Base-by-base conservation (phyloP, 805 yeast species). In the Saccharomycopsis sp. region DNA sequence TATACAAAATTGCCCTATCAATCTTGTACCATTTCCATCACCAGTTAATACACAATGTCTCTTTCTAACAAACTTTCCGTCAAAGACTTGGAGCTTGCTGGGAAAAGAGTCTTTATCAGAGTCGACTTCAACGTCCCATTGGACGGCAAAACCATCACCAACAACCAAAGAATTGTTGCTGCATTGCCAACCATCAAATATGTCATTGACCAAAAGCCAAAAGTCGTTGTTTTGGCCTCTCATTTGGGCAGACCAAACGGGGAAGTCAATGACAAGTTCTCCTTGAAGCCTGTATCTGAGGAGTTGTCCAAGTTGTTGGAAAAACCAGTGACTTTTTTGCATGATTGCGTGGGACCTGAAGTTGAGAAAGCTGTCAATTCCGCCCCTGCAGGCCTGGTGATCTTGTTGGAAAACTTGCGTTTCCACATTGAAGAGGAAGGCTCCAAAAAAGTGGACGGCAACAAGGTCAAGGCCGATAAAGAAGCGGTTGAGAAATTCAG, bases 211-310 rank as follows among this genome's bases (percentile, higher is more conserved):
- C 80, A 89, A 54, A 75, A 82, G 59, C 95, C 99, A 61, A 86
- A 81, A 74, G 85, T 77, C 53, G 80, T 92, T 53, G 71, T 92
- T 54, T 76, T 92, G 56, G 97, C 96, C 52, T 88, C 97, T 48
- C 99, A 92, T 66, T 75, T 92, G 64, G 99, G 99, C 61, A 87
- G 99, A 73, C 99, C 99, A 67, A 92, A 92, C 64, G 99, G 99
- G 63, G 87, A 85, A 69, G 73, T 62, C 49, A 75, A 68, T 58
- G 80, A 71, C 38, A 92, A 92, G 70, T 89, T 75, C 77, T 87
- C 96, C 38, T 73, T 92, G 59, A 79, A 80, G 60, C 98, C 98
- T 53, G 94, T 92, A 56, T 88, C 95, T 50, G 75, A 71, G 46
- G 99, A 92, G 72, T 78, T 92, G 63, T 71, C 77, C 61, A 69